Evolutionary conservation across 2,329 filamentous ascomycete genomes (phyloP).

Genomic region (Blumeriella jaapii): DNA sequence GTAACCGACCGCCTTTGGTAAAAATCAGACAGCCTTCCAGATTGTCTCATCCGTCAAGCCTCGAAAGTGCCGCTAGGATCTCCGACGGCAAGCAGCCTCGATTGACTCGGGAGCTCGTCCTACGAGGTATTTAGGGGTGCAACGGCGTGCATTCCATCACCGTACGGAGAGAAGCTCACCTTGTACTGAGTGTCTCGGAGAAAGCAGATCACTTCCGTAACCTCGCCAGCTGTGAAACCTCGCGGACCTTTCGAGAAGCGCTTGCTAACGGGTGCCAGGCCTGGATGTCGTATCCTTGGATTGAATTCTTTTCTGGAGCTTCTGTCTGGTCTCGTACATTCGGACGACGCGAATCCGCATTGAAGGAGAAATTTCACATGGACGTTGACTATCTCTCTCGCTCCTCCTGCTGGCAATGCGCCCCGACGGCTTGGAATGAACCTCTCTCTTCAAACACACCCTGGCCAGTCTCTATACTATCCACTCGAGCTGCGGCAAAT

Average conservation of each 20-base stretch:
- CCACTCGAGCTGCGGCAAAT: too few relatives aligned
- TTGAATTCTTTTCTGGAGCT: neutral
- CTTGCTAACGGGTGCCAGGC: neutral
- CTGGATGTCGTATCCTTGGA: neutral
- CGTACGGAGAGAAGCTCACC: too few relatives aligned
- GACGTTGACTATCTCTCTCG: neutral
- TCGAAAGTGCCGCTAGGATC: neutral
- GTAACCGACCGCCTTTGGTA: too few relatives aligned
- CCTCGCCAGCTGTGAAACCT: neutral
- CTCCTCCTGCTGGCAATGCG: neutral
- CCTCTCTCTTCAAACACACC: too few relatives aligned
- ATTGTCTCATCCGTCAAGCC: too few relatives aligned
- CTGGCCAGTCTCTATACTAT: too few relatives aligned
- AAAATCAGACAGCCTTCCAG: neutral
- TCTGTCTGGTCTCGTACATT: conserved; percentile 1
- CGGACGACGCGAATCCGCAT: neutral
- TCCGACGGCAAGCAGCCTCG: neutral
- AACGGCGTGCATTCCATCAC: too few relatives aligned
- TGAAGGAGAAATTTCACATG: neutral
- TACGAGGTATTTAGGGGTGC: too few relatives aligned
- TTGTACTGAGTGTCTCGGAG: conserved; percentile 1
- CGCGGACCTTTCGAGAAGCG: neutral
- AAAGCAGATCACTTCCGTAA: neutral
- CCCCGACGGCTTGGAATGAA: neutral
- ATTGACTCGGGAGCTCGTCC: neutral